Evolutionary conservation across 2,329 filamentous ascomycete genomes (phyloP).

Genomic region (Aspergillus texensis): DNA sequence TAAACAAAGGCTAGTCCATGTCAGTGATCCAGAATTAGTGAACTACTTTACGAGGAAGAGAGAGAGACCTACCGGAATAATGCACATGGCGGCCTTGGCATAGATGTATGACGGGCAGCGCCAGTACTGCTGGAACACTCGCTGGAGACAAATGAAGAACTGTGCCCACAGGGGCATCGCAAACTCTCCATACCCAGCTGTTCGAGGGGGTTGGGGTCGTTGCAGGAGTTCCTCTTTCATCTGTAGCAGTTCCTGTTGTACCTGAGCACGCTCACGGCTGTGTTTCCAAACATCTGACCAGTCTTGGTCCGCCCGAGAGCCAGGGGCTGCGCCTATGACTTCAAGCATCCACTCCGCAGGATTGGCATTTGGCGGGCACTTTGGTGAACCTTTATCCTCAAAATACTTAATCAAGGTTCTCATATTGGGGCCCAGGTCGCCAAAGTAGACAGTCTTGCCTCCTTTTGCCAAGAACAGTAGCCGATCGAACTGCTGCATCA

Average conservation of each 20-base stretch:
- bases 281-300: conserved; percentile 65
- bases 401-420: conserved; percentile 64
- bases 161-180: conserved; percentile 72
- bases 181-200: conserved; percentile 71
- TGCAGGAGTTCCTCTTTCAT: conserved; percentile 33
- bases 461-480: conserved; percentile 65
- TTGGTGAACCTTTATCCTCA: conserved; percentile 60
- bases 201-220: conserved; percentile 37
- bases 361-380: conserved; percentile 64
- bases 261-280: conserved; percentile 55
- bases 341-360: conserved; percentile 69
- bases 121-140: conserved; percentile 90
- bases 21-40: not conserved
- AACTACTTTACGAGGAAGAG: conserved; percentile 32
- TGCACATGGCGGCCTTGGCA: conserved; percentile 71
- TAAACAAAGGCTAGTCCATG: conserved; percentile 64
- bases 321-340: conserved; percentile 60
- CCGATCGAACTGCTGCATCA: conserved; percentile 79
- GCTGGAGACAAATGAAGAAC: conserved; percentile 66
- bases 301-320: conserved; percentile 60
- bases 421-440: conserved; percentile 62
- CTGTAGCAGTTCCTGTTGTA: conserved; percentile 52
- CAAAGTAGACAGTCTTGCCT: conserved; percentile 69
- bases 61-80: conserved; percentile 65
- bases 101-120: conserved; percentile 85